These are phyloP conservation scores for Suillus subluteus DNA, from an alignment of 768 basidiomycete genomes.

Conservation along the genomic window DNA sequence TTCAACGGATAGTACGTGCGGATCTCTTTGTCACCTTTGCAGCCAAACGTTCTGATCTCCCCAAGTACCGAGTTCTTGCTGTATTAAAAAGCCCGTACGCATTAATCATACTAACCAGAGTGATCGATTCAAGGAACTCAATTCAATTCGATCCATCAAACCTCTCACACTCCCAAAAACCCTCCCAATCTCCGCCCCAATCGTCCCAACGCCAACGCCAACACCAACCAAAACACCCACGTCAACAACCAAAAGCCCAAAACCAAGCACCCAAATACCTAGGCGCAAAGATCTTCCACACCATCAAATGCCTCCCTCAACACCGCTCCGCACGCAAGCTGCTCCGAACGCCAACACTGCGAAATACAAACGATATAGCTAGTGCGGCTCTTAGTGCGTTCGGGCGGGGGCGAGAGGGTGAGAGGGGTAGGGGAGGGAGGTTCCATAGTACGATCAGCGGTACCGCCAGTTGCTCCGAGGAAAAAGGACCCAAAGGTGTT, in stretches of 20 bases:
- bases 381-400: slow-evolving; percentile 58
- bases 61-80: no score
- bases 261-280: slow-evolving; percentile 83
- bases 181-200: not conserved
- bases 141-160: not conserved
- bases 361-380: slow-evolving; percentile 74
- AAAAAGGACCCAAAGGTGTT: slow-evolving; percentile 67
- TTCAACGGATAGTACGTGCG: no score
- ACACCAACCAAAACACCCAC: slow-evolving; percentile 65
- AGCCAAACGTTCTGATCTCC: no score
- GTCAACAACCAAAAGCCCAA: slow-evolving; percentile 73
- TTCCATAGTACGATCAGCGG: slow-evolving; percentile 63
- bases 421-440: slow-evolving; percentile 57
- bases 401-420: slow-evolving; percentile 13
- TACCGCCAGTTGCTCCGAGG: not conserved
- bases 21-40: no score
- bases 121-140: not conserved
- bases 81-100: not conserved
- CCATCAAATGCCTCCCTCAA: slow-evolving; percentile 90
- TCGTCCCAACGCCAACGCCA: slow-evolving; percentile 44
- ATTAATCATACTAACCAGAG: no score
- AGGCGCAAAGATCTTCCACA: slow-evolving; percentile 99
- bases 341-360: slow-evolving; percentile 64
- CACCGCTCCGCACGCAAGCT: slow-evolving; percentile 72
- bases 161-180: not conserved